Conservation (phyloP, 768 basidiomycete species). For the Trametes gibbosa region DNA sequence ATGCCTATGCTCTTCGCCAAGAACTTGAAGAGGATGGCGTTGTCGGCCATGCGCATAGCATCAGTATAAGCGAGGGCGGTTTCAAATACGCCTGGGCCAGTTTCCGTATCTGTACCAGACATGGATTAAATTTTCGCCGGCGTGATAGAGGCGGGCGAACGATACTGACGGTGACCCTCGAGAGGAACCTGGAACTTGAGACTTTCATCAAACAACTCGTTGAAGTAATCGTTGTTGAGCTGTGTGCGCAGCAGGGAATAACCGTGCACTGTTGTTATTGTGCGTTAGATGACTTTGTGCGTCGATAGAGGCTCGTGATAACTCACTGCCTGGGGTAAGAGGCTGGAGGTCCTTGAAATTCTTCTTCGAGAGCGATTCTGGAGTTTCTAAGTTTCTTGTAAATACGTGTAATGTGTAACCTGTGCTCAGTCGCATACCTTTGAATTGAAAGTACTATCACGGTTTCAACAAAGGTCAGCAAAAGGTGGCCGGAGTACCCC, state of each 20-base stretch:
- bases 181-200: constrained; percentile 71
- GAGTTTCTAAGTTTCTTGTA: constrained; percentile 59
- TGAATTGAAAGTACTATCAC: constrained; percentile 84
- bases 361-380: constrained; percentile 73
- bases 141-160: background rate
- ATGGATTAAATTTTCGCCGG: background rate
- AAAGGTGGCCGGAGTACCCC: too few species aligned
- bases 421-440: constrained; percentile 46
- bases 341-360: constrained; percentile 71
- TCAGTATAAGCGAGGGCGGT: constrained; percentile 85
- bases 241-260: constrained; percentile 92
- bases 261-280: constrained; percentile 76
- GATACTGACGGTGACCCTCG: constrained; percentile 76
- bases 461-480: background rate
- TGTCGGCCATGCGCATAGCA: constrained; percentile 82
- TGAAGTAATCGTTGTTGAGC: constrained; percentile 86
- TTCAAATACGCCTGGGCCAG: constrained; percentile 85
- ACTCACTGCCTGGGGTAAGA: constrained; percentile 90
- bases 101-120: constrained; percentile 72
- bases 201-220: constrained; percentile 79
- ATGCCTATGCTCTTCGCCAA: constrained; percentile 90
- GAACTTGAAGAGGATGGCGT: constrained; percentile 90
- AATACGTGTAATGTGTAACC: background rate
- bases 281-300: background rate
- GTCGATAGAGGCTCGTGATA: background rate